Base-by-base conservation (phyloP, 768 basidiomycete genomes). In the Xerocomellus amylosporus region DNA sequence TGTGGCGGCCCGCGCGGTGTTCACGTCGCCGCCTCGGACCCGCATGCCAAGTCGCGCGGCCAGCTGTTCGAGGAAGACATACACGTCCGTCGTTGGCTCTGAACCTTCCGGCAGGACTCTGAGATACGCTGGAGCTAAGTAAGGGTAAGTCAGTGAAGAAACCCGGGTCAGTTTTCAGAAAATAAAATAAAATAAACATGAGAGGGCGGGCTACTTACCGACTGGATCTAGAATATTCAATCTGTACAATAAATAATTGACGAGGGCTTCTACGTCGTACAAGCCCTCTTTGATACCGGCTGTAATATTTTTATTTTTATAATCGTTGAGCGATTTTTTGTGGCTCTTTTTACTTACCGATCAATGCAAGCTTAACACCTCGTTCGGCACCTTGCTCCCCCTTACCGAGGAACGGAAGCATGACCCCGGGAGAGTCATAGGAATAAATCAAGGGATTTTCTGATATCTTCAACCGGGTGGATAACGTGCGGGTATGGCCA, bases 371-470 rank as follows among this genome's bases (percentile, higher is more conserved):
- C 71, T 95, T 98, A 49, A 97, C 80, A 12, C 91, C 96, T 64
- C 91, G 80, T 71, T 99, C 97, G 47, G 92, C 87, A 17, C 93
- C 96, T 58, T 80, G 80, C 51, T 82, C 78, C 5, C 97, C 97
- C 54, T 77, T 82, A 1, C 97, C 97, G 30, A 98, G 79, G 73
- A 88, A 98, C 12, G 94, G 93, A 40, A 97, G 77, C 95, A 98
- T 98, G 44, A 98, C 90, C 3, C 97, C 97, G 2, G 97, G 97
- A 9, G 92, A 86, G 75, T 99, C 97, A 64, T 87, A 93, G 5
- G 97, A 90, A 74, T 98, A 98, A 12, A 97, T 87, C 8, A 84
- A 74, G 3, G 94, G 93, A 51, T 86, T 79, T 54, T 87, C 70
- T 24, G 84, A 87, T 49, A 99, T 77, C 72, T 93, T 93, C 41